phyloP scores from a whole-genome alignment of 441 rosid species.

The Manihot esculenta region DNA sequence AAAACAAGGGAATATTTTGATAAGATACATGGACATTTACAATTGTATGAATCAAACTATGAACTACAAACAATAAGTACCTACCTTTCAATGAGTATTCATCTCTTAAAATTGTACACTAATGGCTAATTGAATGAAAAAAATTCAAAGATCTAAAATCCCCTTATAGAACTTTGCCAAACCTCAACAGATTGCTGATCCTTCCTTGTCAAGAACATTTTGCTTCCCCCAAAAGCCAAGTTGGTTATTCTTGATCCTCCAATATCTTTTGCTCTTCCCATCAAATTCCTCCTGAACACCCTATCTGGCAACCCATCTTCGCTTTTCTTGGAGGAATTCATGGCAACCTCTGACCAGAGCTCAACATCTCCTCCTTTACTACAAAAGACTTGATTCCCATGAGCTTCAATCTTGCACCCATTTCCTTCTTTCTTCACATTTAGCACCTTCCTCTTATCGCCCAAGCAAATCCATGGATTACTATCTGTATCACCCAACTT shows the following conservation, averaged over 20 bases:
- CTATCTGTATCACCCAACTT: constrained; percentile 35
- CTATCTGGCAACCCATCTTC: constrained; percentile 46
- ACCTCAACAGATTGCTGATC: constrained; percentile 76
- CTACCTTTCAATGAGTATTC: too few relatives aligned
- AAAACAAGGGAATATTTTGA: too few relatives aligned
- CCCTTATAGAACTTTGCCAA: constrained; percentile 66
- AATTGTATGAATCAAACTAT: background rate
- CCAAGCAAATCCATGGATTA: constrained; percentile 68
- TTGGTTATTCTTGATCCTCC: constrained; percentile 60
- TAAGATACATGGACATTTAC: constrained; percentile 9
- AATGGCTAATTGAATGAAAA: too few relatives aligned
- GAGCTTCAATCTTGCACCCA: constrained; percentile 73
- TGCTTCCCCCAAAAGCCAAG: constrained; percentile 78
- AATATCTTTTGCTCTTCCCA: constrained; percentile 53
- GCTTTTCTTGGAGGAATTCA: constrained; percentile 35
- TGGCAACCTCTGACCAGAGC: constrained; percentile 80
- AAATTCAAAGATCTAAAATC: constrained; percentile 23
- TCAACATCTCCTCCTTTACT: constrained; percentile 65
- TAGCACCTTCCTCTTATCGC: constrained; percentile 46
- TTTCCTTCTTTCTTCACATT: constrained; percentile 74
- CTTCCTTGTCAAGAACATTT: constrained; percentile 69
- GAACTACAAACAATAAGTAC: too few relatives aligned
- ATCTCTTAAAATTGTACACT: too few relatives aligned
- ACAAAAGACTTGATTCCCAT: constrained; percentile 73
- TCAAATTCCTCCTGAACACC: constrained; percentile 66